Evolutionary conservation across 495 filamentous ascomycete genomes (phyloP).

Genomic region (Aspergillus taichungensis): DNA sequence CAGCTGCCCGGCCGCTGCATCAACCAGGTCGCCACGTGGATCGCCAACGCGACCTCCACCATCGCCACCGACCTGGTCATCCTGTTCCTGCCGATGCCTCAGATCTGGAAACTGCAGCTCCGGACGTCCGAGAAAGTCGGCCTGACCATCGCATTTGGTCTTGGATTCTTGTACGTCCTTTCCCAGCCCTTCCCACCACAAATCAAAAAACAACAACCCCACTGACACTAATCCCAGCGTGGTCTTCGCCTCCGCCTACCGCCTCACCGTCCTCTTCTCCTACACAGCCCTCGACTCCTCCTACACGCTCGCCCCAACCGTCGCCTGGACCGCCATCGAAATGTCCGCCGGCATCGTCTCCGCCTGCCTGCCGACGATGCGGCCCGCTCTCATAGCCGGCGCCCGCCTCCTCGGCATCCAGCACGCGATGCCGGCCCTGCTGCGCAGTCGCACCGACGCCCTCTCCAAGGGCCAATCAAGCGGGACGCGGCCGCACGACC

Average conservation of each 20-base stretch:
- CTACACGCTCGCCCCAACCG: slow-evolving; percentile 33
- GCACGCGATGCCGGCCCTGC: slow-evolving; percentile 3
- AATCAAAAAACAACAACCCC: not conserved
- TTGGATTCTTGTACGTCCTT: slow-evolving; percentile 22
- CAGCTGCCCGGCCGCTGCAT: slow-evolving; percentile 31
- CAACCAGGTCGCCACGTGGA: slow-evolving; percentile 34
- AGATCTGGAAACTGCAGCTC: slow-evolving; percentile 34
- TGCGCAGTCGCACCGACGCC: slow-evolving; percentile 5
- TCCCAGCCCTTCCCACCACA: not conserved
- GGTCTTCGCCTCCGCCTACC: slow-evolving; percentile 31
- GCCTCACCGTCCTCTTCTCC: slow-evolving; percentile 27
- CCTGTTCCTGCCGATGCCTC: slow-evolving; percentile 33
- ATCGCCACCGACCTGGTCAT: slow-evolving; percentile 40
- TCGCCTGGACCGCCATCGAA: slow-evolving; percentile 37
- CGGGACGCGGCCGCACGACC: not conserved
- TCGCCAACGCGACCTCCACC: slow-evolving; percentile 38
- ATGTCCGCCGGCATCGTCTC: slow-evolving; percentile 38
- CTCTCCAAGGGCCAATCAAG: slow-evolving; percentile 1
- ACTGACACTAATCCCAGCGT: slow-evolving; percentile 15
- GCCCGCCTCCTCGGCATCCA: slow-evolving; percentile 11
- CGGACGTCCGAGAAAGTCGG: slow-evolving; percentile 14
- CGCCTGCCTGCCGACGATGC: slow-evolving; percentile 37
- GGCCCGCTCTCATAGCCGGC: slow-evolving; percentile 15
- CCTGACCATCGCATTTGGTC: slow-evolving; percentile 14
- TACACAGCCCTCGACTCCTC: slow-evolving; percentile 22